Percentiles rank a stretch among this genome's conserved stretches.
These are phyloP conservation scores for Blastobotrys aristatus DNA, from an alignment of 1,139 yeast genomes.

Conservation along the genomic window DNA sequence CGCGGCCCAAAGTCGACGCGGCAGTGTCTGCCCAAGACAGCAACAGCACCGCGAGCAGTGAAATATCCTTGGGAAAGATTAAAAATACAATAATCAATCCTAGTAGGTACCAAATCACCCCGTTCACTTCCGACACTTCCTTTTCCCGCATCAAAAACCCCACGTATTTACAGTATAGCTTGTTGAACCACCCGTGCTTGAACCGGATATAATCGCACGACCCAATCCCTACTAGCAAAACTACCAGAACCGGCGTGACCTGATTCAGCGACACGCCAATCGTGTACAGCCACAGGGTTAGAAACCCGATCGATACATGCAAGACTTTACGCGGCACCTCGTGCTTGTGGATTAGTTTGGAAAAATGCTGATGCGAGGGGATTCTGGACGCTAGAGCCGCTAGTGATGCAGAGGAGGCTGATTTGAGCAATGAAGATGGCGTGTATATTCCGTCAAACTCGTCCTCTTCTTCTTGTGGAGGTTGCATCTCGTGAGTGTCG, in stretches of 20 bases:
- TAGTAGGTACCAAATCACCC: conserved; percentile 76
- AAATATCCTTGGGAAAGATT: conserved; percentile 73
- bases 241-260: conserved; percentile 49
- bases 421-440: conserved; percentile 1
- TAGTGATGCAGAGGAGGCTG: conserved; percentile 15
- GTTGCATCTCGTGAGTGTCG: neutral
- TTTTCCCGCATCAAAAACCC: conserved; percentile 82
- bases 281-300: conserved; percentile 69
- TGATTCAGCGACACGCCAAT: conserved; percentile 51
- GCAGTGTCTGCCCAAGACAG: conserved; percentile 98
- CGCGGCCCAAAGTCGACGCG: conserved; percentile 88
- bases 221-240: conserved; percentile 52
- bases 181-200: conserved; percentile 54
- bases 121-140: conserved; percentile 67
- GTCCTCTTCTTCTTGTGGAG: neutral
- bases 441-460: neutral
- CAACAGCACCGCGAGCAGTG: conserved; percentile 66
- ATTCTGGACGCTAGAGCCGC: conserved; percentile 17
- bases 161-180: conserved; percentile 54
- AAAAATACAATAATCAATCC: conserved; percentile 71
- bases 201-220: conserved; percentile 68
- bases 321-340: conserved; percentile 84
- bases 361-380: conserved; percentile 39
- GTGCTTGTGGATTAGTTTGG: conserved; percentile 61
- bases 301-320: conserved; percentile 82